Evolutionary conservation across 129 eudicot genomes (phyloP).

Genomic region (Pseudognaphalium luteoalbum): DNA sequence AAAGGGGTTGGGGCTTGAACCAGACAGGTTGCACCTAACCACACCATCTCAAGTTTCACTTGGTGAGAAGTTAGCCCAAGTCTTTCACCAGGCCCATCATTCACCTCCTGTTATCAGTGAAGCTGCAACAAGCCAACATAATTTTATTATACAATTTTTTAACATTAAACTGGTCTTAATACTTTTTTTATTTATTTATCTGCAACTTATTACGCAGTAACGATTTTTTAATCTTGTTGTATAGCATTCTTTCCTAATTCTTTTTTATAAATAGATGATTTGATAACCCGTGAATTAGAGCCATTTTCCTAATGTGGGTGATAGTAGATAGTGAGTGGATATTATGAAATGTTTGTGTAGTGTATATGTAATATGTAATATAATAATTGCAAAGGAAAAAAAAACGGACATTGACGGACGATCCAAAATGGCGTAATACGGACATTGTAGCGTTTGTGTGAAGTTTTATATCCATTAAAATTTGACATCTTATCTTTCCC

Average conservation of each 20-base stretch:
- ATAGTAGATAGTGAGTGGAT: too few relatives aligned
- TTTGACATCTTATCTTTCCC: too few relatives aligned
- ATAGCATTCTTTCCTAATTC: slow-evolving; percentile 5
- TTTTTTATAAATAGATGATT: neutral
- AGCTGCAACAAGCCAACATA: slow-evolving; percentile 17
- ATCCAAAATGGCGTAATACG: too few relatives aligned
- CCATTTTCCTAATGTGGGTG: too few relatives aligned
- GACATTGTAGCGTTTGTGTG: too few relatives aligned
- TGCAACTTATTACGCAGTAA: neutral
- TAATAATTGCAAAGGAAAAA: too few relatives aligned
- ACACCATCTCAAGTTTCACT: slow-evolving; percentile 55
- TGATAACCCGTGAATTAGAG: too few relatives aligned
- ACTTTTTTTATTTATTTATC: neutral
- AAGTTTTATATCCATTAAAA: too few relatives aligned
- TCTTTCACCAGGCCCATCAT: slow-evolving; percentile 34
- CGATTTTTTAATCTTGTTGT: neutral
- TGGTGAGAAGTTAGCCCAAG: slow-evolving; percentile 59
- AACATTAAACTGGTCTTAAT: slow-evolving; percentile 3
- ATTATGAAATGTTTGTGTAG: too few relatives aligned
- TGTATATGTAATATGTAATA: too few relatives aligned
- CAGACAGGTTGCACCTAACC: slow-evolving; percentile 55
- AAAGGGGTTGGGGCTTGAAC: slow-evolving; percentile 46
- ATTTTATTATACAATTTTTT: neutral
- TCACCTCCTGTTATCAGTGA: slow-evolving; percentile 22
- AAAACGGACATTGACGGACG: too few relatives aligned